Conservation (phyloP, 2,329 filamentous ascomycete genomes). For the Madurella fahalii region DNA sequence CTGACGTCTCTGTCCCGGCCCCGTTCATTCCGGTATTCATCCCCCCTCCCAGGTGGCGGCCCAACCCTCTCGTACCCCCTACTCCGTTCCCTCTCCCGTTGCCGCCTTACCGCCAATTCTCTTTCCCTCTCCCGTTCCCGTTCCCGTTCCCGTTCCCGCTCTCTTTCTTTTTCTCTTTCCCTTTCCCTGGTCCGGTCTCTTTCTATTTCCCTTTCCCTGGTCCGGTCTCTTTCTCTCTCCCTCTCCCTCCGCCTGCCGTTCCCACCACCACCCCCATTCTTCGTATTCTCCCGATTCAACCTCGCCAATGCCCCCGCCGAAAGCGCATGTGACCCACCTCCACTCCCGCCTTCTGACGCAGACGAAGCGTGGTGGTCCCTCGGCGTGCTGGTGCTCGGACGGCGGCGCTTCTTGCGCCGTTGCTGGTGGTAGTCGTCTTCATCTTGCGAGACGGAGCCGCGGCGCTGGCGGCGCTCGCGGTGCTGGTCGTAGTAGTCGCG, state of each 20-base stretch:
- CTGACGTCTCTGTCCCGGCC: background rate
- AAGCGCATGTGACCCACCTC: slow-evolving; percentile 1
- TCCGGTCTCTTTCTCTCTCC: slow-evolving; percentile 8
- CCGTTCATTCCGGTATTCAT: background rate
- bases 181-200: background rate
- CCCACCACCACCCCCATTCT: background rate
- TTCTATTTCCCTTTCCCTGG: slow-evolving; percentile 7
- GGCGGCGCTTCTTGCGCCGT: slow-evolving; percentile 9
- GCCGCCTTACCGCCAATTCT: slow-evolving; percentile 12
- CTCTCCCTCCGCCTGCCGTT: slow-evolving; percentile 1
- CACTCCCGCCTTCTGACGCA: background rate
- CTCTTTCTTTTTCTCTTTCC: too few species aligned
- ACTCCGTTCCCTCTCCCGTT: slow-evolving; percentile 15
- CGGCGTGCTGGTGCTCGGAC: background rate
- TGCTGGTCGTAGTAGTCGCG: slow-evolving; percentile 5
- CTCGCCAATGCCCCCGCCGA: slow-evolving; percentile 19
- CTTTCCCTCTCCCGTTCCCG: slow-evolving; percentile 9
- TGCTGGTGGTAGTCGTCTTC: slow-evolving; percentile 3
- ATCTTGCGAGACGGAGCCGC: slow-evolving; percentile 4
- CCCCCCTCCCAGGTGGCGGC: slow-evolving; percentile 1
- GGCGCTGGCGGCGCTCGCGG: slow-evolving; percentile 7
- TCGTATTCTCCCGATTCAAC: slow-evolving; percentile 15
- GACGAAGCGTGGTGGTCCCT: background rate
- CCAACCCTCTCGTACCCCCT: slow-evolving; percentile 13
- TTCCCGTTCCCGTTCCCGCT: slow-evolving; percentile 6